Conservation (phyloP, 2,329 filamentous ascomycete species). For the Colletotrichum sp. region DNA sequence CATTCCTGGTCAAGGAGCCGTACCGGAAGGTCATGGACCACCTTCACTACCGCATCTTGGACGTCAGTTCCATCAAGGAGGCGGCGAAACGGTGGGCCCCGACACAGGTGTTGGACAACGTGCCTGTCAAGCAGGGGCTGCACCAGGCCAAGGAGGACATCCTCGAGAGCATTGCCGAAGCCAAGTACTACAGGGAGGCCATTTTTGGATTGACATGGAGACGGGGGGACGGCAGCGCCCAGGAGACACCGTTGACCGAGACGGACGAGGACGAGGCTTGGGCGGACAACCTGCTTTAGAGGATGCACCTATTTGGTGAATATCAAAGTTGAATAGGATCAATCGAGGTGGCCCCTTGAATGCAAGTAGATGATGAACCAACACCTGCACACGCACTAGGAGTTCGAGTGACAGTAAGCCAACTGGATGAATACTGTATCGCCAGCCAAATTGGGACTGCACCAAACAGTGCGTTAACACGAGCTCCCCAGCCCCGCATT, state of each 20-base stretch:
- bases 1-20: slow-evolving; percentile 77
- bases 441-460: neutral
- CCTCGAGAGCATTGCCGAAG: slow-evolving; percentile 92
- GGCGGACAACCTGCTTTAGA: slow-evolving; percentile 21
- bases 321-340: neutral
- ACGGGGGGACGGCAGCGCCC: neutral
- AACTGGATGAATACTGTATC: neutral
- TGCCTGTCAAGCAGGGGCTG: slow-evolving; percentile 74
- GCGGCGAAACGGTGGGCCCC: slow-evolving; percentile 82
- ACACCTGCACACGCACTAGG: neutral
- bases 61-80: slow-evolving; percentile 93
- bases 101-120: slow-evolving; percentile 60
- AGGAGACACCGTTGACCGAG: slow-evolving; percentile 19
- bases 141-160: slow-evolving; percentile 92
- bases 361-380: neutral
- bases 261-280: slow-evolving; percentile 18
- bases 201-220: slow-evolving; percentile 60
- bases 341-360: neutral
- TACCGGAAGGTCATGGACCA: slow-evolving; percentile 77
- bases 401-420: neutral
- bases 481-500: neutral
- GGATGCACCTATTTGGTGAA: neutral
- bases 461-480: neutral
- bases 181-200: slow-evolving; percentile 76
- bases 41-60: slow-evolving; percentile 88